Evolutionary conservation across 2,329 filamentous ascomycete species (phyloP), one percentile per base, ranked within the genome.

Genomic region (Penicillium aurantiogriseum): DNA sequence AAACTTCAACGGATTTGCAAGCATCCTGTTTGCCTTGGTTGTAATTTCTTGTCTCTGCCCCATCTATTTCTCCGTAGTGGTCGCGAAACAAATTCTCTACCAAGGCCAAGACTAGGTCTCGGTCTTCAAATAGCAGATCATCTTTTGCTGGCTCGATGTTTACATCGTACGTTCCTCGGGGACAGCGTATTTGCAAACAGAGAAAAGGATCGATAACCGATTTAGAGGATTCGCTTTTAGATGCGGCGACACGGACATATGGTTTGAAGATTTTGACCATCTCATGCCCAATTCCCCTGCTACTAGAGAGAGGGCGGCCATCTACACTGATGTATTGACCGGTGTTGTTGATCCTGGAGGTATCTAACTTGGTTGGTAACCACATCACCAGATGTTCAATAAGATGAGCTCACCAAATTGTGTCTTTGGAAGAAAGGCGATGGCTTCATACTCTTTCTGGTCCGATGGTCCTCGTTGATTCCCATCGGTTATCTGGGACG

Each of bases 71-170:
- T 6, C 75, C 73, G 58, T 79, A 79, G 10, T 69, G 54, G 8
- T 61, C 57, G n/a, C 63, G 63, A 45, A 86, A 79, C 0, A 86
- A 65, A 31, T 70, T 69, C 21, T 79, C 73, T 2, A 80, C 71
- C 5, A 77, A 63, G 4, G 66, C 67, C 5, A 85, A 36, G 3
- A 88, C 65, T 0, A 67, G 21, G 4, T 69, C 65, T 2, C 73
- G 67, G 45, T 86, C 74, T 33, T 80, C 79, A 63, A 88, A 86
- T 3, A 87, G 64, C 1, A 87, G 77, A 68, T 87, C 82, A 65
- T 87, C 83, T 65, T 88, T 88, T 1, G 81, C 79, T 4, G 85
- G 85, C 63, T 88, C 85, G 36, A 88, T 74, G 58, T 87, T 88
- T 5, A 80, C 77, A 70, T 88, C 85, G 66, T 88, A 88, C 43